Percentiles rank a stretch among this genome's conserved stretches.
phyloP scores from a whole-genome alignment of 2,329 filamentous ascomycete species.

The Hypoxylon sp. region DNA sequence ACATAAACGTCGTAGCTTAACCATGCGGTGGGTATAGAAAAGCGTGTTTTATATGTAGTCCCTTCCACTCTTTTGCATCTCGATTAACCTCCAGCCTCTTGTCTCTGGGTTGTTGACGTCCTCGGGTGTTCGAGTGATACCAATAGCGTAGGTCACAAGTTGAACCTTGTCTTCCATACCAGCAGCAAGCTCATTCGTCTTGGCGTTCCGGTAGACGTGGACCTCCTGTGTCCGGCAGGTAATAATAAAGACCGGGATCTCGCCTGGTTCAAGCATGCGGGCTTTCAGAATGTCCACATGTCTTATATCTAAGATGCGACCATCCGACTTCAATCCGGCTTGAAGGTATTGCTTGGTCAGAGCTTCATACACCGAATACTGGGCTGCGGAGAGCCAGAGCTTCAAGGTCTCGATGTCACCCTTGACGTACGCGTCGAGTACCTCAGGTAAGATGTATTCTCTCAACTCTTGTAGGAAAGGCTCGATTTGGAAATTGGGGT shows the following conservation, averaged over 20 bases:
- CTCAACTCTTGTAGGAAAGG: slow-evolving; percentile 95
- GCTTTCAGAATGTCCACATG: slow-evolving; percentile 90
- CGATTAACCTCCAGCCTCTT: slow-evolving; percentile 95
- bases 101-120: slow-evolving; percentile 98
- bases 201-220: slow-evolving; percentile 94
- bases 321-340: slow-evolving; percentile 93
- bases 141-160: slow-evolving; percentile 97
- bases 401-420: slow-evolving; percentile 92
- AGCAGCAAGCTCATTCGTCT: slow-evolving; percentile 89
- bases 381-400: slow-evolving; percentile 95
- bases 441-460: slow-evolving; percentile 97
- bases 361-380: slow-evolving; percentile 97
- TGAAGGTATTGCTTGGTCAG: slow-evolving; percentile 96
- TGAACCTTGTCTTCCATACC: slow-evolving; percentile 99
- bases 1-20: slow-evolving; percentile 46
- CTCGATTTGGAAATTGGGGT: slow-evolving; percentile 94
- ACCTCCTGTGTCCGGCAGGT: slow-evolving; percentile 98
- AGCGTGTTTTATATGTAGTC: slow-evolving; percentile 75
- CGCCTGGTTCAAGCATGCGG: slow-evolving; percentile 85
- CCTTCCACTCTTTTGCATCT: slow-evolving; percentile 97
- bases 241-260: slow-evolving; percentile 96
- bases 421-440: slow-evolving; percentile 97
- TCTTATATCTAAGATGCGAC: slow-evolving; percentile 93
- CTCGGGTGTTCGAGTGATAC: slow-evolving; percentile 92
- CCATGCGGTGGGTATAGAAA: slow-evolving; percentile 18